Base-by-base conservation (phyloP, 2,329 filamentous ascomycete genomes). In the Zalaria sp. region DNA sequence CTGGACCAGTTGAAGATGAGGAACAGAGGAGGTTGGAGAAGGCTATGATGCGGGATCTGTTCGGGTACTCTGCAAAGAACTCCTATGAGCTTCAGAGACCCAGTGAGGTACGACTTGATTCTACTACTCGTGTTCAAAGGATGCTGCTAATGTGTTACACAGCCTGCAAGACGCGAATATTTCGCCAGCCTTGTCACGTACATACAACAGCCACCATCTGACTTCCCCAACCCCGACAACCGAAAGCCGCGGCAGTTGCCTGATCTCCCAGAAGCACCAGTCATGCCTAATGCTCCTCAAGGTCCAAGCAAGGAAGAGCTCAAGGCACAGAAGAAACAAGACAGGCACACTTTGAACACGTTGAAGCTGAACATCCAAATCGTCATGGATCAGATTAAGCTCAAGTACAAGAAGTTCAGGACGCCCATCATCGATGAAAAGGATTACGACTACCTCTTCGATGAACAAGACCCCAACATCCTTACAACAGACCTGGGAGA, bases 361-460 rank as follows among this genome's bases (percentile, higher is more conserved):
- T 68, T 98, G 49, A 98, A 96, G 66, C 79, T 93, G 34, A 71
- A 81, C 41, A 77, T 98, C 42, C 88, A 95, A 60, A 86, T 85
- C 2, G 85, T 96, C 51, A 95, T 98, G 87, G 89, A 98, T 51
- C 86, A 95, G 62, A 85, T 98, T 57, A 91, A 93, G 59, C 71
- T 73, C 47, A 87, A 83, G 57, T 93, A 94, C 64, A 84, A 81
- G 57, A 86, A 86, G 51, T 96, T 96, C 63, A 75, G 87, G 46
- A 77, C 79, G 42, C 81, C 85, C 1, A 76, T 85, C 35, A 81
- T 98, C 46, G 77, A 84, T 2, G 79, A 84, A 40, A 61, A 64
- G 7, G 73, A 79, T 48, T 86, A 93, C 45, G 71, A 78, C 18
- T 94, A 96, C 57, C 69, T 96, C 1, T 84, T 85, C 53, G 79